Evolutionary conservation across 148 eudicot genomes (phyloP).

Genomic region (Agrostemma githago): DNA sequence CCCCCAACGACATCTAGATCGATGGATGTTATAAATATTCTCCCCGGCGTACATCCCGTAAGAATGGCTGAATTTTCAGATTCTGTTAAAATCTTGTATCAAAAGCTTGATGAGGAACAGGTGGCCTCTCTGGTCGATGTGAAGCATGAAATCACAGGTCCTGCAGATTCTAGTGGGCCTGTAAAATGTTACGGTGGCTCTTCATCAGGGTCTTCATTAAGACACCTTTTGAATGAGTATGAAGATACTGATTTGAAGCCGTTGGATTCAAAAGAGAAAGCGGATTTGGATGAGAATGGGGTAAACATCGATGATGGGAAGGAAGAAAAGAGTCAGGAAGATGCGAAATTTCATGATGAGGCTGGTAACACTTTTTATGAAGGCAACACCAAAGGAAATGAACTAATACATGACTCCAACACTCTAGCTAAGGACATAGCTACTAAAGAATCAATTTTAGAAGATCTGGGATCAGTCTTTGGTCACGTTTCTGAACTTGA

Average conservation of each 20-base stretch:
- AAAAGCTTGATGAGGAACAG: slow-evolving; percentile 65
- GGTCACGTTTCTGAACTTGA: slow-evolving; percentile 40
- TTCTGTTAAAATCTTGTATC: slow-evolving; percentile 45
- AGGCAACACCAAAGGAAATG: slow-evolving; percentile 23
- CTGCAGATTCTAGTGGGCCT: slow-evolving; percentile 26
- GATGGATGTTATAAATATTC: slow-evolving; percentile 55
- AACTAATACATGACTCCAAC: slow-evolving; percentile 11
- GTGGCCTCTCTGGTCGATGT: slow-evolving; percentile 31
- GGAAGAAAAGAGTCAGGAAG: slow-evolving; percentile 24
- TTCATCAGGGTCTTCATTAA: slow-evolving; percentile 29
- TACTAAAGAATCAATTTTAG: slow-evolving; percentile 54
- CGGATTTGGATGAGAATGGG: slow-evolving; percentile 25
- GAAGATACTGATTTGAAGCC: slow-evolving; percentile 44
- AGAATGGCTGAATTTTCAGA: slow-evolving; percentile 48
- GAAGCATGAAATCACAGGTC: slow-evolving; percentile 36
- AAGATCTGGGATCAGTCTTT: slow-evolving; percentile 63
- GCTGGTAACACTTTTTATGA: slow-evolving; percentile 24
- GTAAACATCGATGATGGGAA: slow-evolving; percentile 24
- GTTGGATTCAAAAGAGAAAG: slow-evolving; percentile 29
- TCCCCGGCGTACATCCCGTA: slow-evolving; percentile 64
- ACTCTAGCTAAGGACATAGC: slow-evolving; percentile 21
- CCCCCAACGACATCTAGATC: slow-evolving; percentile 37
- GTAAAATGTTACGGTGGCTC: slow-evolving; percentile 18
- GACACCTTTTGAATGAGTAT: slow-evolving; percentile 23
- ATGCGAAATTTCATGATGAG: slow-evolving; percentile 11